Evolutionary conservation across 2,329 filamentous ascomycete genomes (phyloP), one percentile per base, ranked within the genome.

Genomic region (Ophiostoma sp.): DNA sequence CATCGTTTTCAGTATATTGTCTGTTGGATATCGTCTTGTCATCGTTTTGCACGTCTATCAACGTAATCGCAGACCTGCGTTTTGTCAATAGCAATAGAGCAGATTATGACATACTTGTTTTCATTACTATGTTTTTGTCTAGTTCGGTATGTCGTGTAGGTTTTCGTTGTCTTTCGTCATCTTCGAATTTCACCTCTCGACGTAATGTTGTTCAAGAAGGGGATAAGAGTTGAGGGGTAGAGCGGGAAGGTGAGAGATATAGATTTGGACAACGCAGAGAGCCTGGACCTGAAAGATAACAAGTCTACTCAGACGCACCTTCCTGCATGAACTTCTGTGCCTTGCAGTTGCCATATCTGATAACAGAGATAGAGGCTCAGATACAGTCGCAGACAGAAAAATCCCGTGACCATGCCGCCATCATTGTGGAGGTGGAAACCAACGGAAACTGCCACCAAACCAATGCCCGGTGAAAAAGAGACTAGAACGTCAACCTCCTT

Each of bases 341-440:
- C 64, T 66, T n/a, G 22, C 22, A 48, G 1, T 45, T 66, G 36
- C 36, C 36, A 17, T 42, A 15, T 28, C 61, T 28, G 61, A 66
- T 66, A 66, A 66, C 61, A 42, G 25, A 42, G 61, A 64, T 64
- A 64, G 61, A 45, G 33, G 50, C 50, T 19, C 19, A 52, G 22
- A 52, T n/a, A 42, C 39, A 42, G 9, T 12, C 9, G 6, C 6
- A 42, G 15, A 48, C 11, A 61, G 31, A 17, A 39, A 22, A 31
- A 33, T 28, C 61, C 22, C 12, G 33, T 25, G n/a, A 64, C 28
- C 55, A 57, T 59, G 17, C 55, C 55, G 31, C 55, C 25, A 57
- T 31, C 8, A 19, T n/a, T 22, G 59, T 63, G 59, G 59, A 48
- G 15, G 19, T 15, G 15, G 2, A 22, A 36, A 5, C 25, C 1